phyloP scores from a whole-genome alignment of 2,329 filamentous ascomycete species.

The Fusarium concolor region DNA sequence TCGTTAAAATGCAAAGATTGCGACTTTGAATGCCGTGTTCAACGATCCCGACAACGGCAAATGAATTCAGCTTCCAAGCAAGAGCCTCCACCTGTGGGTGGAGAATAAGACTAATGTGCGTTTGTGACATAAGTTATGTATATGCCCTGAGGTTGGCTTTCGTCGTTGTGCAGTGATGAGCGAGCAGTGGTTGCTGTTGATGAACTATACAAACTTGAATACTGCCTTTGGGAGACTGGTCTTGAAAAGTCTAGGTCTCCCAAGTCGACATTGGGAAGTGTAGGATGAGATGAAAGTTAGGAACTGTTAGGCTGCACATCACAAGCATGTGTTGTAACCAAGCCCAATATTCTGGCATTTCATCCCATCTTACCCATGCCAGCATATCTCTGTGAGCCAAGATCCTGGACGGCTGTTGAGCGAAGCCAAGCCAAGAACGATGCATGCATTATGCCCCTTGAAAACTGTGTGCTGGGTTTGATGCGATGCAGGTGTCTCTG shows the following conservation, averaged over 20 bases:
- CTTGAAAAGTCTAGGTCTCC: background rate
- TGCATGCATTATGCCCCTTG: background rate
- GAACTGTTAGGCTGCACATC: background rate
- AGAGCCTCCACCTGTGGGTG: constrained; percentile 30
- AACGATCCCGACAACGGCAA: constrained; percentile 25
- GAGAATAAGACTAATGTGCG: constrained; percentile 29
- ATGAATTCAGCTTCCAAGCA: constrained; percentile 15
- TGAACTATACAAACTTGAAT: background rate
- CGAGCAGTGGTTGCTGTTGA: background rate
- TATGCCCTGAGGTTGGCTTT: constrained; percentile 1
- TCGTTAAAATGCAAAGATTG: background rate
- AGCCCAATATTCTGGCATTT: background rate
- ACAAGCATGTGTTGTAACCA: background rate
- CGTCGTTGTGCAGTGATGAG: background rate
- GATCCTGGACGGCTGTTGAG: background rate
- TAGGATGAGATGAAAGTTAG: background rate
- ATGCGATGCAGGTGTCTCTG: constrained; percentile 1
- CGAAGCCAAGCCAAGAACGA: constrained; percentile 8
- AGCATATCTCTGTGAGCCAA: constrained; percentile 4
- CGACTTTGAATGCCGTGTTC: constrained; percentile 23
- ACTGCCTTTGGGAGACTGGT: background rate
- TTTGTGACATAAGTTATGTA: background rate
- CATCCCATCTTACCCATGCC: constrained; percentile 3
- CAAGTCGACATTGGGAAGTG: background rate
- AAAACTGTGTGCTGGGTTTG: background rate